Percentiles rank a stretch among this genome's conserved stretches.
Conservation (phyloP, 192 early-diverging fungal genomes). For the Thoreauomyces humboldtii region DNA sequence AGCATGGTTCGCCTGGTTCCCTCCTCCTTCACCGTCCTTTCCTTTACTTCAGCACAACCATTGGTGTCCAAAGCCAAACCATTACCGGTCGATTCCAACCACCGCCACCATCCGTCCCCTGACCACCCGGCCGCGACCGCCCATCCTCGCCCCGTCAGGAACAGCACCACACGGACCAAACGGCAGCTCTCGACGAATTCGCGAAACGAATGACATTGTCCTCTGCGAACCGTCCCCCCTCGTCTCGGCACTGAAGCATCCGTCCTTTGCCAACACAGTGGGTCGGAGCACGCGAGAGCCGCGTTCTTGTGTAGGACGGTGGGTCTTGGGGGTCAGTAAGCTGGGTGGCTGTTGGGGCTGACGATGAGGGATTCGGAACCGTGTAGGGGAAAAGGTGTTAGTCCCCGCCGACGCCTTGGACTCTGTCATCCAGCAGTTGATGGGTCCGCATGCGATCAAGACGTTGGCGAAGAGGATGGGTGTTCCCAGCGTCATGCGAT, state of each 20-base stretch:
- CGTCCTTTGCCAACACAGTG: neutral
- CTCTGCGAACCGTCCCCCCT: neutral
- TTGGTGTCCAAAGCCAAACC: too few species aligned
- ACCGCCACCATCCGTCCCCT: too few species aligned
- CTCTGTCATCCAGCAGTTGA: neutral
- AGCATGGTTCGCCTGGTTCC: too few species aligned
- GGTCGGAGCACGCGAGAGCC: neutral
- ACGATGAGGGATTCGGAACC: neutral
- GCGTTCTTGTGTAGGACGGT: neutral
- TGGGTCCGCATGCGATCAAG: neutral
- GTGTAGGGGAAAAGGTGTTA: constrained; percentile 4
- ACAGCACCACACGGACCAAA: neutral
- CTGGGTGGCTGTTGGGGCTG: neutral
- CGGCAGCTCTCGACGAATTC: neutral
- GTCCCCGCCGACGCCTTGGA: constrained; percentile 4
- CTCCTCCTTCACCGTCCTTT: too few species aligned
- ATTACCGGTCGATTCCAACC: too few species aligned
- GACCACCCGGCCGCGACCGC: too few species aligned
- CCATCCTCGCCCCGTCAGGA: too few species aligned
- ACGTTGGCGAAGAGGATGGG: neutral
- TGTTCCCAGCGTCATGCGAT: neutral
- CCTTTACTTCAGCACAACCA: too few species aligned
- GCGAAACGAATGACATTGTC: neutral
- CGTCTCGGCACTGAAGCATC: neutral
- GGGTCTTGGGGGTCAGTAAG: neutral